These are phyloP conservation scores for Trichosporon asahii DNA, from an alignment of 1,284 basidiomycete species.

Conservation along the genomic window DNA sequence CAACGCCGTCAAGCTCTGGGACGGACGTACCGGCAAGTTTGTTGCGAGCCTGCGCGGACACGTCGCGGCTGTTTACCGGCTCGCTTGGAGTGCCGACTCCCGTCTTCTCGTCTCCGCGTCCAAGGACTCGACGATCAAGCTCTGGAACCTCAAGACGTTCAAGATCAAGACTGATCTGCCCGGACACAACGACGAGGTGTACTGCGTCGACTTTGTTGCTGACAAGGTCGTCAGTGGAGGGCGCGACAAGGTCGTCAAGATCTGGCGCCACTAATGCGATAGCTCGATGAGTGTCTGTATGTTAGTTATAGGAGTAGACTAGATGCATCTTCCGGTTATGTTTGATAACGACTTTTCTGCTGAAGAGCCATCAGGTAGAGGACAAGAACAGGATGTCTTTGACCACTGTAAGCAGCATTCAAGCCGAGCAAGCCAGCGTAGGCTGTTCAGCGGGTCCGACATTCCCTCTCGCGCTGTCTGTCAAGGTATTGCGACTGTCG, in stretches of 20 bases:
- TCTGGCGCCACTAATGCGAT: conserved; percentile 31
- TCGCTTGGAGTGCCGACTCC: conserved; percentile 94
- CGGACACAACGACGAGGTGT: conserved; percentile 96
- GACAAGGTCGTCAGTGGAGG: conserved; percentile 98
- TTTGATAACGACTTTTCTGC: not conserved
- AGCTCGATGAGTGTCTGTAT: not conserved
- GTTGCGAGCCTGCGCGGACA: conserved; percentile 88
- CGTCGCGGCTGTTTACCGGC: conserved; percentile 86
- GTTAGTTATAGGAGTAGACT: not conserved
- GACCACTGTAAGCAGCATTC: no score
- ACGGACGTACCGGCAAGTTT: conserved; percentile 85
- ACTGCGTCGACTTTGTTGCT: conserved; percentile 96
- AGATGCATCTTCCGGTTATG: conserved; percentile 1
- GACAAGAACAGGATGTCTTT: no score
- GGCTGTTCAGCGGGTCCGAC: no score
- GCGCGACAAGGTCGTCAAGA: conserved; percentile 60
- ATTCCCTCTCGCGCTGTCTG: no score
- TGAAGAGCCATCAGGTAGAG: no score
- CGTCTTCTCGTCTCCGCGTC: conserved; percentile 87
- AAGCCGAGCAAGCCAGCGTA: no score
- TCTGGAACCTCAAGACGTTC: conserved; percentile 92
- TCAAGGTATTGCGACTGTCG: no score
- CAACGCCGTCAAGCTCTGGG: conserved; percentile 88
- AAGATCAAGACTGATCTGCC: conserved; percentile 91
- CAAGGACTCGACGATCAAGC: conserved; percentile 95